These are phyloP conservation scores for Williopsis jadinii DNA, from an alignment of 1,139 yeast species.

Conservation along the genomic window DNA sequence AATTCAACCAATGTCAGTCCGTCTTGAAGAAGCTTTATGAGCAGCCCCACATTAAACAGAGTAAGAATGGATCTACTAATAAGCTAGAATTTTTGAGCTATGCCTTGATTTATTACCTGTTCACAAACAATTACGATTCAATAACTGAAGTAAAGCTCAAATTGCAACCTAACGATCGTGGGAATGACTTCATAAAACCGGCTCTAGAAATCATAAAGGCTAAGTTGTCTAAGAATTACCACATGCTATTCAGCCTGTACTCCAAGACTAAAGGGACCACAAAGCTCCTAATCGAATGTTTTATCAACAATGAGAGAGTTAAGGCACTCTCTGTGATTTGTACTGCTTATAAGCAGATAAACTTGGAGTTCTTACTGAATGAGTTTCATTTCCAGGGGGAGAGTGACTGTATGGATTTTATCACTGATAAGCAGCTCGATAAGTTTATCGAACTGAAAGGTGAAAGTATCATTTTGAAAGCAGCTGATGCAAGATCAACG, in stretches of 20 bases:
- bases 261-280: slow-evolving; percentile 28
- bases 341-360: slow-evolving; percentile 51
- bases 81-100: slow-evolving; percentile 66
- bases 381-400: slow-evolving; percentile 39
- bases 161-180: slow-evolving; percentile 22
- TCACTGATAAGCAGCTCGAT: slow-evolving; percentile 31
- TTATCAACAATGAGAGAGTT: slow-evolving; percentile 51
- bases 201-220: slow-evolving; percentile 41
- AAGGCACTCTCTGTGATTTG: slow-evolving; percentile 53
- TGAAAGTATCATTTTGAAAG: slow-evolving; percentile 28
- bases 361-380: slow-evolving; percentile 36
- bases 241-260: slow-evolving; percentile 41
- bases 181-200: slow-evolving; percentile 27
- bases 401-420: slow-evolving; percentile 12
- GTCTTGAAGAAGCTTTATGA: slow-evolving; percentile 62
- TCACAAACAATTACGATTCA: slow-evolving; percentile 57
- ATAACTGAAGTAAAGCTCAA: slow-evolving; percentile 27
- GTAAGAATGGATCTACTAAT: slow-evolving; percentile 27
- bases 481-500: slow-evolving; percentile 38
- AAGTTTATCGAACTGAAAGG: slow-evolving; percentile 31
- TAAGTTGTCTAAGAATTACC: slow-evolving; percentile 43
- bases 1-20: slow-evolving; percentile 91
- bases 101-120: slow-evolving; percentile 66
- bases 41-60: slow-evolving; percentile 22
- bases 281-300: slow-evolving; percentile 36